phyloP scores from a whole-genome alignment of 164 flowering plant genomes.

The Sedum album region DNA sequence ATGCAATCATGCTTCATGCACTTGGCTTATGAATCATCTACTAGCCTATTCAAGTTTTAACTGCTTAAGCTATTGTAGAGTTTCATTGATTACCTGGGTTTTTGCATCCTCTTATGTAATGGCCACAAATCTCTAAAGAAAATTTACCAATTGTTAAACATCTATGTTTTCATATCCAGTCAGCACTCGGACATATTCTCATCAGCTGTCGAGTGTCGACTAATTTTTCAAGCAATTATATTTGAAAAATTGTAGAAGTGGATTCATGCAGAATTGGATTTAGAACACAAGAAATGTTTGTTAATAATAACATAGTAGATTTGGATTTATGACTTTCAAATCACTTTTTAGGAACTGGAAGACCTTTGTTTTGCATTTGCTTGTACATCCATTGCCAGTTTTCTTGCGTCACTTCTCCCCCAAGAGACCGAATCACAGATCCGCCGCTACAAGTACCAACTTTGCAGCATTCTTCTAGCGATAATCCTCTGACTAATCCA shows the following conservation, averaged over 20 bases:
- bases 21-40: slow-evolving; percentile 35
- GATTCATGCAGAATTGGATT: no score
- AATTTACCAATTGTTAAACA: no score
- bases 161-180: no score
- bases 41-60: not conserved
- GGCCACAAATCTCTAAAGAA: no score
- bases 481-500: slow-evolving; percentile 68
- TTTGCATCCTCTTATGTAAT: no score
- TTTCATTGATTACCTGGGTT: not conserved
- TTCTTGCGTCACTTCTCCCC: slow-evolving; percentile 87
- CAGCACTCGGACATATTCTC: no score
- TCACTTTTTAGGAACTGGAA: slow-evolving; percentile 36
- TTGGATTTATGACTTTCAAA: not conserved
- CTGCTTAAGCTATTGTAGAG: not conserved
- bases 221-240: no score
- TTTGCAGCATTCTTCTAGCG: slow-evolving; percentile 81
- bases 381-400: slow-evolving; percentile 94
- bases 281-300: no score
- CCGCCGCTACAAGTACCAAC: slow-evolving; percentile 94
- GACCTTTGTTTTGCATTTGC: slow-evolving; percentile 73
- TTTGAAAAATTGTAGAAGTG: no score
- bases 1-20: slow-evolving; percentile 85
- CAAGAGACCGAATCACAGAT: slow-evolving; percentile 74
- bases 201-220: no score
- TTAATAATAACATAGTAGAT: not conserved